These are phyloP conservation scores for Nemania sp. DNA, from an alignment of 2,329 filamentous ascomycete genomes.

Conservation along the genomic window DNA sequence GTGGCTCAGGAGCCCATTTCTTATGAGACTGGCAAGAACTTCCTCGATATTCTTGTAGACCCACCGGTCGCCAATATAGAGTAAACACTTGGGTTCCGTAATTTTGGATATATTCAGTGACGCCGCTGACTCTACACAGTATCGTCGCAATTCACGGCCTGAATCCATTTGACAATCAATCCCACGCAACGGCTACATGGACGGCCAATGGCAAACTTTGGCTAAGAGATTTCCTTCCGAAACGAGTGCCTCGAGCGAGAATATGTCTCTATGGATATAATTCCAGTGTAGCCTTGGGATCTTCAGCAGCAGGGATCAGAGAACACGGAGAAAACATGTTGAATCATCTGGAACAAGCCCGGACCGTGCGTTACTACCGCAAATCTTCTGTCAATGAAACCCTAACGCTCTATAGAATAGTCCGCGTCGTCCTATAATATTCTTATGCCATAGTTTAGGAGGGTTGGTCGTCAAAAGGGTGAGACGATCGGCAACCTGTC, in stretches of 20 bases:
- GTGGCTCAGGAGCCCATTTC: background rate
- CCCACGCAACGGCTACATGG: constrained; percentile 6
- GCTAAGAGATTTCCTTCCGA: constrained; percentile 7
- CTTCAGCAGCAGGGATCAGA: background rate
- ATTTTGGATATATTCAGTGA: background rate
- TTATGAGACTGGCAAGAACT: background rate
- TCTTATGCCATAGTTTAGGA: constrained; percentile 10
- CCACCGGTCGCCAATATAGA: constrained; percentile 3
- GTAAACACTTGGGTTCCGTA: background rate
- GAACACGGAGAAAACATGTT: constrained; percentile 6
- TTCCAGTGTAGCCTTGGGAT: constrained; percentile 1
- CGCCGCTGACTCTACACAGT: background rate
- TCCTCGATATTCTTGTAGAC: constrained; percentile 2
- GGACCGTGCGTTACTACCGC: background rate
- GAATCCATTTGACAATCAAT: background rate
- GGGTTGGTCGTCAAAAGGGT: constrained; percentile 6
- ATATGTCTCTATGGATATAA: constrained; percentile 11
- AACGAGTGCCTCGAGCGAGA: constrained; percentile 6
- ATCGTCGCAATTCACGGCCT: constrained; percentile 7
- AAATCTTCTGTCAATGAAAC: background rate
- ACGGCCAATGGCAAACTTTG: constrained; percentile 6
- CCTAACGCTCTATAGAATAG: background rate
- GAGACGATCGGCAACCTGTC: background rate
- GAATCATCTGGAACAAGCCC: background rate
- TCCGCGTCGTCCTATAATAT: constrained; percentile 1